phyloP scores from a whole-genome alignment of 495 filamentous ascomycete genomes.

The Hyaloscypha hepaticicola region DNA sequence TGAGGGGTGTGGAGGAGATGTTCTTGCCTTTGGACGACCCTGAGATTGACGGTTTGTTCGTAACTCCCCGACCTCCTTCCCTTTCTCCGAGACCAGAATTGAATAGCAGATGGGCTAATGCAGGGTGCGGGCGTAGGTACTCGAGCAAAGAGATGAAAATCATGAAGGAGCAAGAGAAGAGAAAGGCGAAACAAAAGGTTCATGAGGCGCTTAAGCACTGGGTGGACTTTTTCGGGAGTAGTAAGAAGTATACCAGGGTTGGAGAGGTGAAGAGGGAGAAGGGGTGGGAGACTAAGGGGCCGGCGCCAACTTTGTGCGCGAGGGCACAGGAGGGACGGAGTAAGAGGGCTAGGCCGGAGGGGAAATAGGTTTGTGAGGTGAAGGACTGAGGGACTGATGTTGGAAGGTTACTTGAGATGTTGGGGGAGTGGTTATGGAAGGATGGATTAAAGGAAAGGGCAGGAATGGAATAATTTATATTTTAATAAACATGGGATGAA shows the following conservation, averaged over 20 bases:
- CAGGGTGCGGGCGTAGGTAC: too few species aligned
- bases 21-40: slow-evolving; percentile 75
- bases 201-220: slow-evolving; percentile 61
- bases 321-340: slow-evolving; percentile 42
- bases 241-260: slow-evolving; percentile 70
- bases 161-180: slow-evolving; percentile 51
- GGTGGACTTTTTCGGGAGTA: slow-evolving; percentile 72
- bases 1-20: slow-evolving; percentile 86
- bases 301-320: slow-evolving; percentile 44
- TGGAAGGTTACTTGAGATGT: too few species aligned
- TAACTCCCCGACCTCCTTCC: too few species aligned
- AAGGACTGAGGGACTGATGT: background rate
- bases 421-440: background rate
- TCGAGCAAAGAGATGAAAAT: slow-evolving; percentile 50
- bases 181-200: slow-evolving; percentile 53
- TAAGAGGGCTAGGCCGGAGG: slow-evolving; percentile 36
- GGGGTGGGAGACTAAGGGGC: slow-evolving; percentile 49
- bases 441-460: too few species aligned
- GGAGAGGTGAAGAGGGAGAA: slow-evolving; percentile 56
- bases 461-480: too few species aligned
- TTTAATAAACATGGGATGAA: too few species aligned
- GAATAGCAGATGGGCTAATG: too few species aligned
- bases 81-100: too few species aligned
- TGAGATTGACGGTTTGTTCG: slow-evolving; percentile 48
- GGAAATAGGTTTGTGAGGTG: slow-evolving; percentile 15